Evolutionary conservation across 345 rosid genomes (phyloP).

Genomic region (Linum lewisii): DNA sequence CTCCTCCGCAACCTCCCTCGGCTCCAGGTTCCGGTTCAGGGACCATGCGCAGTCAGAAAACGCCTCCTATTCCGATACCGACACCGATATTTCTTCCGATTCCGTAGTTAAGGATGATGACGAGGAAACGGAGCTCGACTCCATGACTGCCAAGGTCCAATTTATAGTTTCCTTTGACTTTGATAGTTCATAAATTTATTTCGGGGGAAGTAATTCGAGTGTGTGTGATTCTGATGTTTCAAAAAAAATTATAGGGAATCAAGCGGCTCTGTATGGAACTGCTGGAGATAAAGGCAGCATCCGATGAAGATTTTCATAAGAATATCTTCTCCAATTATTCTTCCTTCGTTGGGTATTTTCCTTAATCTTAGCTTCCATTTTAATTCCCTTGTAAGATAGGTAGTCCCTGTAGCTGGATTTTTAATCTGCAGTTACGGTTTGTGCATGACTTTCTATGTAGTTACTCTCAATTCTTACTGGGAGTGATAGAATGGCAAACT

Average conservation of each 20-base stretch:
- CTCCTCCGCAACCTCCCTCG: slow-evolving; percentile 14
- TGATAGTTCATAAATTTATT: neutral
- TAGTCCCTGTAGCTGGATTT: neutral
- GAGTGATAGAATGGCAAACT: too few species aligned
- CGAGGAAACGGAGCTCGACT: slow-evolving; percentile 32
- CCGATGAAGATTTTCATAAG: slow-evolving; percentile 46
- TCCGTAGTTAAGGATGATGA: slow-evolving; percentile 17
- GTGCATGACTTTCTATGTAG: too few species aligned
- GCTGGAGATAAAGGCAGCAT: slow-evolving; percentile 43
- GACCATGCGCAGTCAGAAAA: slow-evolving; percentile 31
- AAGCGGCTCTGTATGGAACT: slow-evolving; percentile 47
- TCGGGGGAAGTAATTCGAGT: neutral
- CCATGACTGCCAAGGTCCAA: slow-evolving; percentile 47
- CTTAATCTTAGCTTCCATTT: neutral
- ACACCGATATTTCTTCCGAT: slow-evolving; percentile 28
- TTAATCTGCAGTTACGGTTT: too few species aligned
- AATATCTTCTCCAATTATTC: slow-evolving; percentile 34
- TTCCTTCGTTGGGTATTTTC: slow-evolving; percentile 36
- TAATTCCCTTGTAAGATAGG: neutral
- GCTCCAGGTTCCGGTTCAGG: slow-evolving; percentile 38
- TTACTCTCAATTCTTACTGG: too few species aligned
- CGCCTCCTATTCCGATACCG: slow-evolving; percentile 18
- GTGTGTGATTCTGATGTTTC: neutral
- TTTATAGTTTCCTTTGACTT: neutral
- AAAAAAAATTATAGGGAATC: slow-evolving; percentile 43